phyloP scores from a whole-genome alignment of 2,329 filamentous ascomycete species.

The Cladosporium colombiae region DNA sequence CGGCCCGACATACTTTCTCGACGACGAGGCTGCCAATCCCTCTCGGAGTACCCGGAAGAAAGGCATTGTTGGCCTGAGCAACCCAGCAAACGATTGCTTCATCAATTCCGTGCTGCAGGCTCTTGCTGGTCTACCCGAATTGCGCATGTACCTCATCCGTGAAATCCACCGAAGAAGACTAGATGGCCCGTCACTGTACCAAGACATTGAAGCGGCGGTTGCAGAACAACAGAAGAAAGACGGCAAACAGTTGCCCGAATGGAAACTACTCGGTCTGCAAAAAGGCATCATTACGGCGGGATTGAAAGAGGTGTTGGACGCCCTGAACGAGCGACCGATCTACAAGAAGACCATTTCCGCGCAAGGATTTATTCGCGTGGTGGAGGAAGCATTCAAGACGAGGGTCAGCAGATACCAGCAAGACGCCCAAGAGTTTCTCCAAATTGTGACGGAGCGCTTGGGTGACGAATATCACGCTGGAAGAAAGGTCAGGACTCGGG shows the following conservation, averaged over 20 bases:
- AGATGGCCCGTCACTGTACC: conserved; percentile 76
- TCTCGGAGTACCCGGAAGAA: conserved; percentile 69
- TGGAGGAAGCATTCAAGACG: conserved; percentile 85
- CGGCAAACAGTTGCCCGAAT: conserved; percentile 42
- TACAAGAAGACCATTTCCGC: conserved; percentile 93
- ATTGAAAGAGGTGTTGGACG: conserved; percentile 88
- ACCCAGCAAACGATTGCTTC: conserved; percentile 79
- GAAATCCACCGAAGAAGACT: conserved; percentile 83
- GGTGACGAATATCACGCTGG: conserved; percentile 94
- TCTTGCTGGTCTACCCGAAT: conserved; percentile 82
- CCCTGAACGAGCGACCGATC: conserved; percentile 88
- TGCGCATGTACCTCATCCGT: conserved; percentile 87
- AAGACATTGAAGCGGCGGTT: conserved; percentile 55
- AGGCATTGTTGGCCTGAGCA: conserved; percentile 82
- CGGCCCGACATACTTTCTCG: conserved; percentile 93
- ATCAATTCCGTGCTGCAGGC: conserved; percentile 97
- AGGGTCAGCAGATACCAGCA: conserved; percentile 93
- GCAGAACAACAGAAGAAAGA: conserved; percentile 60
- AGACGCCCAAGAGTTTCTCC: conserved; percentile 95
- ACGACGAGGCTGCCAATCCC: conserved; percentile 67
- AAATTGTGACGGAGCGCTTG: conserved; percentile 87
- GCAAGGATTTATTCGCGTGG: conserved; percentile 74
- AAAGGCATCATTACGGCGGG: conserved; percentile 80
- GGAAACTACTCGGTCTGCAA: conserved; percentile 64
- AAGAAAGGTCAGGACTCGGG: conserved; percentile 66